phyloP scores from a whole-genome alignment of 208 protist genomes.

The Leishmania tropica region DNA sequence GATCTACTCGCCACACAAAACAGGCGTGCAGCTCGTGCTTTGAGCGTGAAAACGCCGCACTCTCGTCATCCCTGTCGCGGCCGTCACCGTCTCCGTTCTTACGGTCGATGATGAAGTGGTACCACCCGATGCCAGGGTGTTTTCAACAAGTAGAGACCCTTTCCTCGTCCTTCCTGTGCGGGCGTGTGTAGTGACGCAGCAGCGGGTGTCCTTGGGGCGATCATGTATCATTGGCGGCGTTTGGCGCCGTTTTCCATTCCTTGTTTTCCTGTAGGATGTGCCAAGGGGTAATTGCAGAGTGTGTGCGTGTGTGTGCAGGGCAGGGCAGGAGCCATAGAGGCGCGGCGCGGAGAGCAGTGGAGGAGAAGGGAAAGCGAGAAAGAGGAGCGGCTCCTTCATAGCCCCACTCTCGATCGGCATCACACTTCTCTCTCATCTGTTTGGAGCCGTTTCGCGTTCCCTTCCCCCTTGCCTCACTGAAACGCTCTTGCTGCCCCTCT shows the following conservation, averaged over 20 bases:
- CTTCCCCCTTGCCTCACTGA: background rate
- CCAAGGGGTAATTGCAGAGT: background rate
- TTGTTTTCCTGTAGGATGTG: background rate
- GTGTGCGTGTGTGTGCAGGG: background rate
- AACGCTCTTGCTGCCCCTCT: background rate
- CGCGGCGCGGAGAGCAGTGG: background rate
- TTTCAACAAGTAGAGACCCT: background rate
- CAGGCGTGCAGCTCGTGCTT: constrained; percentile 29
- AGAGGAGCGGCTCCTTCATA: background rate
- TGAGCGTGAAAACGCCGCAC: constrained; percentile 1
- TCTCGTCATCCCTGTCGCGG: background rate
- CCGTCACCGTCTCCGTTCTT: background rate
- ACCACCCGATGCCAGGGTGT: background rate
- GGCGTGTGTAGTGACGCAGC: background rate
- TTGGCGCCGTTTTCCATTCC: background rate
- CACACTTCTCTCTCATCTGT: background rate
- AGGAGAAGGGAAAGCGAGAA: background rate
- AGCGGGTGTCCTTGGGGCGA: background rate
- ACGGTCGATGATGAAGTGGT: background rate
- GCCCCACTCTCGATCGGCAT: background rate
- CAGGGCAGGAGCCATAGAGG: background rate
- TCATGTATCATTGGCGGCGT: background rate
- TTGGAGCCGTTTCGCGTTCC: background rate
- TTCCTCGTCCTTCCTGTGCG: background rate
- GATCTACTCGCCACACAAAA: constrained; percentile 15